Percentiles rank a stretch among this genome's conserved stretches.
Conservation (phyloP, 768 basidiomycete genomes). For the Suillus subalutaceus region DNA sequence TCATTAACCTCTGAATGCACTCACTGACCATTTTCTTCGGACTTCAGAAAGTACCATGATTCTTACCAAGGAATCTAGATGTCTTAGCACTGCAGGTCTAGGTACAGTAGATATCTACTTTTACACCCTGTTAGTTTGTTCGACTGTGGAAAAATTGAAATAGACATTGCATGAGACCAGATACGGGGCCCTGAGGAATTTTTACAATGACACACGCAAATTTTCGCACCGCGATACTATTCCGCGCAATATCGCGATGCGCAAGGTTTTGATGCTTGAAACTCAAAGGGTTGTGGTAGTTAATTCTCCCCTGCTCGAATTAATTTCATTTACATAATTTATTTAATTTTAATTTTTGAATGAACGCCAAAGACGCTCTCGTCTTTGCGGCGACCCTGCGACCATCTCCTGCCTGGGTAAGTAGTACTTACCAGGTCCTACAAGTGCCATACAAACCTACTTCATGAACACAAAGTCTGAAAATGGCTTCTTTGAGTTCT, state of each 20-base stretch:
- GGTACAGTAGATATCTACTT: too few relatives aligned
- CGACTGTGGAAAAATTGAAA: too few relatives aligned
- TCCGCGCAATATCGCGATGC: too few relatives aligned
- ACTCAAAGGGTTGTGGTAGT: too few relatives aligned
- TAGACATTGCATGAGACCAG: too few relatives aligned
- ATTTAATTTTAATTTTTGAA: neutral
- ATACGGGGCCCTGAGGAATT: too few relatives aligned
- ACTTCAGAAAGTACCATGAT: neutral
- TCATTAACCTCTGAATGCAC: too few relatives aligned
- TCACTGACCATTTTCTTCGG: too few relatives aligned
- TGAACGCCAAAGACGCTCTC: neutral
- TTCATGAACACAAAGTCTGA: conserved; percentile 1
- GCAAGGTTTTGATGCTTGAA: too few relatives aligned
- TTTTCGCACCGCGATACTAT: too few relatives aligned
- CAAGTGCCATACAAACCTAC: neutral
- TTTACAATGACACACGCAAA: too few relatives aligned
- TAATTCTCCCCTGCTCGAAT: neutral
- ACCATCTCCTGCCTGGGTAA: neutral
- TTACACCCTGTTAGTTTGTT: too few relatives aligned
- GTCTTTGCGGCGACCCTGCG: neutral
- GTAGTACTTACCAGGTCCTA: neutral
- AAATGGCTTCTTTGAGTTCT: conserved; percentile 32
- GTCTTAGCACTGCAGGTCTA: neutral
- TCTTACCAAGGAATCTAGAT: neutral
- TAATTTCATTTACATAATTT: neutral